Base-by-base conservation (phyloP, 2,329 filamentous ascomycete genomes). In the Proliferodiscus dingleyae region DNA sequence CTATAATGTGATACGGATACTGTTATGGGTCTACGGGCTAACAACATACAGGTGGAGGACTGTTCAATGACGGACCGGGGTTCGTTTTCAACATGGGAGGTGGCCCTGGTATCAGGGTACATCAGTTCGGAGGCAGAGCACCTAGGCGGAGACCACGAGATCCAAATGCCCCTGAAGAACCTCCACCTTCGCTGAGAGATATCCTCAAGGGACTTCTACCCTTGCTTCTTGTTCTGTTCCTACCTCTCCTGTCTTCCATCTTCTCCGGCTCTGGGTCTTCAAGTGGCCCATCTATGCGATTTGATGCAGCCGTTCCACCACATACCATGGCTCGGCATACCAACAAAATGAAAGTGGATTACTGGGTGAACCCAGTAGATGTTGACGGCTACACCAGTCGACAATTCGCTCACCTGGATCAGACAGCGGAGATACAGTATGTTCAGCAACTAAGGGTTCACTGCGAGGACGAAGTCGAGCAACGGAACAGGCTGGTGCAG, bases 81-180 rank as follows among this genome's bases (percentile, higher is more conserved):
- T 96, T 96, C 65, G 87, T 95, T 44, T 97, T 97, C 70, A 96
- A 96, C 69, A 80, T 96, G 66, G 88, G 88, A 55, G 90, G 89
- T 53, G 90, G 90, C 50, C 89, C 91, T 3, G 91, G 90, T 16
- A 83, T 98, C 59, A 81, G 91, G 50, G 89, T 98, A 50, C 93
- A 97, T 66, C 91, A 96, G 64, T 97, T 98, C 66, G 91, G 90
- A 57, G 91, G 93, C 43, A 77, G 72, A 5, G 75, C 78, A 44
- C 89, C 90, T 19, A 79, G 89, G 57, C 75, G 85, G 67, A 77
- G 93, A 61, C 89, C 90, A 16, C 80, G 78, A 60, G 74, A 84
- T 55, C 74, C 76, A 24, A 78, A 76, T 54, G 73, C 69, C 67
- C 56, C 69, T 71, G 52, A 69, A 69, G 61, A 71, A 50, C 67